A percentile compares a stretch with the other conserved stretches of the same genome.
phyloP scores from a whole-genome alignment of 805 yeast species.

The Suhomyces xylopsoci region DNA sequence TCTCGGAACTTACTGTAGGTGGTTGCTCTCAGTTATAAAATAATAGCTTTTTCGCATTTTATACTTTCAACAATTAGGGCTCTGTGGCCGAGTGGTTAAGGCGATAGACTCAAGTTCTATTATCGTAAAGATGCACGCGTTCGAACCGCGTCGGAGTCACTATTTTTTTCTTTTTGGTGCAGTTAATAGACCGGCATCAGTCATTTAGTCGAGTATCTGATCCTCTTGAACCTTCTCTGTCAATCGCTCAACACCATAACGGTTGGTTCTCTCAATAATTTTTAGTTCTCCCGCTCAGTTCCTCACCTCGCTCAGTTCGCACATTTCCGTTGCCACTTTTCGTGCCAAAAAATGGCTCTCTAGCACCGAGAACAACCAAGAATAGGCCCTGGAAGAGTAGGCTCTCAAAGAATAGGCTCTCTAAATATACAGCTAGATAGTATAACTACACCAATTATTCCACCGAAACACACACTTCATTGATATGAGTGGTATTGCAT shows the following conservation, averaged over 20 bases:
- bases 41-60: too few species aligned
- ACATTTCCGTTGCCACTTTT: not conserved
- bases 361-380: not conserved
- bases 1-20: too few species aligned
- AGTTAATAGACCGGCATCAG: too few species aligned
- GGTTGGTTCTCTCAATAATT: not conserved
- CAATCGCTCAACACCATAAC: not conserved
- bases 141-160: not conserved
- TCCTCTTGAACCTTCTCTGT: not conserved
- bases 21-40: too few species aligned
- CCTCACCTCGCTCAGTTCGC: not conserved
- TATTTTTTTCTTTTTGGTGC: not conserved
- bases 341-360: not conserved
- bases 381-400: not conserved
- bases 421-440: not conserved
- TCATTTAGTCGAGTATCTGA: not conserved
- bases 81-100: constrained; percentile 8
- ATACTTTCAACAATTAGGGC: not conserved
- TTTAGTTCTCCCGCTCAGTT: not conserved
- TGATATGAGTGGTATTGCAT: constrained; percentile 70
- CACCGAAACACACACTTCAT: not conserved
- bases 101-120: constrained; percentile 8
- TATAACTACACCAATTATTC: not conserved
- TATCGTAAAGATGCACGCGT: constrained; percentile 5
- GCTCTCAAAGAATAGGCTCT: too few species aligned